Conservation (phyloP, 305 asterid genomes). For the Lippia alba region DNA sequence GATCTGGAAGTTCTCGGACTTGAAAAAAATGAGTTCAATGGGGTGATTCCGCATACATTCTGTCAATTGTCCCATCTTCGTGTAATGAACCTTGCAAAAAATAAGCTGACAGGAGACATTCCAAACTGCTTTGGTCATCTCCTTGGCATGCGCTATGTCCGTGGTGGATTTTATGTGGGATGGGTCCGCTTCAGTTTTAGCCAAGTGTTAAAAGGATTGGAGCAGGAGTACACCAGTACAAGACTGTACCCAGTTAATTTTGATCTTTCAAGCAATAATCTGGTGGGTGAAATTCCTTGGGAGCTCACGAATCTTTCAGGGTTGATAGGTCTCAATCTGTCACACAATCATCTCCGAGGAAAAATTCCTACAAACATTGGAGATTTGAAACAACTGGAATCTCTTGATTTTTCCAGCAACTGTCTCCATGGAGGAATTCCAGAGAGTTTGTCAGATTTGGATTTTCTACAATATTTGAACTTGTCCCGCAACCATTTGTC, state of each 20-base stretch:
- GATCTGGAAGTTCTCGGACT: too few species aligned
- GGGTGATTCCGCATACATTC: constrained; percentile 1
- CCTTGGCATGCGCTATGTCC: neutral
- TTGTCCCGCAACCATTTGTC: neutral
- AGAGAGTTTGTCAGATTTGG: neutral
- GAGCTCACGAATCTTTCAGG: neutral
- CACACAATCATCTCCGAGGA: neutral
- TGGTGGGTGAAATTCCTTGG: neutral
- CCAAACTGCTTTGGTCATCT: constrained; percentile 15
- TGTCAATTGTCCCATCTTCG: constrained; percentile 4
- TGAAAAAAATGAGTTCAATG: constrained; percentile 8
- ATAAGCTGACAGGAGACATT: constrained; percentile 18
- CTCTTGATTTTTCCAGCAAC: neutral
- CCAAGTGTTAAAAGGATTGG: constrained; percentile 15
- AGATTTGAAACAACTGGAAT: neutral
- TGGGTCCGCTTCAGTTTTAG: neutral
- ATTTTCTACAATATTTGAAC: neutral
- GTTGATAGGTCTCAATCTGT: neutral
- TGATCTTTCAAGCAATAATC: neutral
- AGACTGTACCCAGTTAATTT: neutral
- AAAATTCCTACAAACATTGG: neutral
- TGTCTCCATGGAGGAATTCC: neutral
- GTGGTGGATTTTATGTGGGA: neutral
- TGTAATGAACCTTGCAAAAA: constrained; percentile 10
- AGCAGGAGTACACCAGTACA: neutral